These are phyloP conservation scores for Omphalea diandra DNA, from an alignment of 441 rosid species.

Conservation along the genomic window DNA sequence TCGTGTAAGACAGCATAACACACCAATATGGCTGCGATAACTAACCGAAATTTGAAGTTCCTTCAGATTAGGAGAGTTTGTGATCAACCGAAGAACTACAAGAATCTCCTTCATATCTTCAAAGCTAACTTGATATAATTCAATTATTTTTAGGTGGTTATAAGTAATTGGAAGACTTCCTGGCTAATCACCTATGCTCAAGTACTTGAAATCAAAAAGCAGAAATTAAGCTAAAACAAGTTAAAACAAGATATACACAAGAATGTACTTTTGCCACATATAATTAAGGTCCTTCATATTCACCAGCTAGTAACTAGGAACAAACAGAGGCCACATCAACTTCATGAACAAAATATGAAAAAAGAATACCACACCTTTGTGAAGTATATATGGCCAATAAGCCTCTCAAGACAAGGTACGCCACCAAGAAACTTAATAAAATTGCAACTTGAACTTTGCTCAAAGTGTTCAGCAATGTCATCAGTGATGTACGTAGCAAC, in stretches of 20 bases:
- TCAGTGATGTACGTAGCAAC: slow-evolving; percentile 89
- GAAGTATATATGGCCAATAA: slow-evolving; percentile 77
- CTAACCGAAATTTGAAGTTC: slow-evolving; percentile 82
- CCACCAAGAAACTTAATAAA: slow-evolving; percentile 78
- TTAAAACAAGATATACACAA: background rate
- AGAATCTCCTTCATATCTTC: slow-evolving; percentile 82
- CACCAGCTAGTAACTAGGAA: background rate
- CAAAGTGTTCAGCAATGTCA: slow-evolving; percentile 66
- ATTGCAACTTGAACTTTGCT: slow-evolving; percentile 79
- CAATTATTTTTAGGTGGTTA: slow-evolving; percentile 55
- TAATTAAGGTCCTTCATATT: background rate
- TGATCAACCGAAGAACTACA: slow-evolving; percentile 77
- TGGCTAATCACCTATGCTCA: slow-evolving; percentile 82
- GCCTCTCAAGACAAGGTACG: slow-evolving; percentile 82
- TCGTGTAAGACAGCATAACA: background rate
- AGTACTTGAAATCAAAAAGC: slow-evolving; percentile 46
- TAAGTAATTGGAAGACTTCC: slow-evolving; percentile 59
- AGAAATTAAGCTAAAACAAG: background rate
- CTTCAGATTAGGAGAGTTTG: slow-evolving; percentile 74
- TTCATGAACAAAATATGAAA: slow-evolving; percentile 1
- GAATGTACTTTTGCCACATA: background rate
- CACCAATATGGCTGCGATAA: slow-evolving; percentile 2
- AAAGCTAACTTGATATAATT: slow-evolving; percentile 82
- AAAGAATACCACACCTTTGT: slow-evolving; percentile 79
- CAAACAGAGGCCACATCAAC: background rate